These are phyloP conservation scores for Xanthoconium stramineum DNA, from an alignment of 768 basidiomycete genomes.

Conservation along the genomic window DNA sequence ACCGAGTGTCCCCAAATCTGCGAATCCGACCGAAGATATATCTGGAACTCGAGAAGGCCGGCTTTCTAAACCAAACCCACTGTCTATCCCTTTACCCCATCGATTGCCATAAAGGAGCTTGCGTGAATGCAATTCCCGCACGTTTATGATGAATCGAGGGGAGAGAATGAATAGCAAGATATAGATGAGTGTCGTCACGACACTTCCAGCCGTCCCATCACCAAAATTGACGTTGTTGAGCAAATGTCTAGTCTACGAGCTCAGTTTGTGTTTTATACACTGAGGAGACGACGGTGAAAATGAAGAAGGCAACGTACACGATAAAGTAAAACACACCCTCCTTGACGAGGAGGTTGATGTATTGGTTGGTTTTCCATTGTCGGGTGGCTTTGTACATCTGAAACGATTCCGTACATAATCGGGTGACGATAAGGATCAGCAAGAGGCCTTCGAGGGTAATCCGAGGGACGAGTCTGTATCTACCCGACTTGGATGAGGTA, in stretches of 20 bases:
- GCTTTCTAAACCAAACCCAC: slow-evolving; percentile 13
- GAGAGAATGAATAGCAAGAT: slow-evolving; percentile 8
- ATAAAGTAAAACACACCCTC: slow-evolving; percentile 19
- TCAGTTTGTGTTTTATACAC: neutral
- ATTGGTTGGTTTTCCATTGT: slow-evolving; percentile 12
- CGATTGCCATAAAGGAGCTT: neutral
- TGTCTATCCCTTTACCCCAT: slow-evolving; percentile 2
- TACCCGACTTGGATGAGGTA: neutral
- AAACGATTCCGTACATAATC: slow-evolving; percentile 5
- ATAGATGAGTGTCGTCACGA: neutral
- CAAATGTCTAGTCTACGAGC: slow-evolving; percentile 6
- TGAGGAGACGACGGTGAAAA: neutral
- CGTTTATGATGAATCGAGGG: slow-evolving; percentile 20
- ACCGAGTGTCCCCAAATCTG: neutral
- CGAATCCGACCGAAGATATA: neutral
- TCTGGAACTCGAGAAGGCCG: neutral
- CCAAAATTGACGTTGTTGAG: slow-evolving; percentile 13
- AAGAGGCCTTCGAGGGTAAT: slow-evolving; percentile 11
- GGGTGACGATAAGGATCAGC: slow-evolving; percentile 2
- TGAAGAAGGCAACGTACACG: slow-evolving; percentile 9
- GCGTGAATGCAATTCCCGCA: slow-evolving; percentile 11
- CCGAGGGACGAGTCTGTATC: slow-evolving; percentile 13
- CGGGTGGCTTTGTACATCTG: slow-evolving; percentile 8
- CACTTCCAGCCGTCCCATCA: neutral
- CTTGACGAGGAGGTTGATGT: slow-evolving; percentile 9